Evolutionary conservation across 306 rosid species (phyloP).

Genomic region (Oemleria cerasiformis): DNA sequence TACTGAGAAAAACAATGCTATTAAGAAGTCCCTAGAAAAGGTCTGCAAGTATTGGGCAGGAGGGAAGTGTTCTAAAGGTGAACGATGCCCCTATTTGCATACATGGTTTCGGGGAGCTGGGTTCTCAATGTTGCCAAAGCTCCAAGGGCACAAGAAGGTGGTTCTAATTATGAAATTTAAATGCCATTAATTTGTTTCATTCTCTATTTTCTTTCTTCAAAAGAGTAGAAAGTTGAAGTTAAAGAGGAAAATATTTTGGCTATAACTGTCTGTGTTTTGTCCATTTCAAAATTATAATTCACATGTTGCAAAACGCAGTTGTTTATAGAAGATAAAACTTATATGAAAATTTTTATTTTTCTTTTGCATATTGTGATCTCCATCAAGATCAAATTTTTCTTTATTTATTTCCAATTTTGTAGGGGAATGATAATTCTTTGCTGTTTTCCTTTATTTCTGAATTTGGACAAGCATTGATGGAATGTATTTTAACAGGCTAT

Average conservation of each 20-base stretch:
- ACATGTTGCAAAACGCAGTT: neutral
- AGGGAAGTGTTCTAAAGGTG: slow-evolving; percentile 34
- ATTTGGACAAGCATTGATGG: slow-evolving; percentile 2
- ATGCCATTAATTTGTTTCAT: neutral
- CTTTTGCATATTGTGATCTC: neutral
- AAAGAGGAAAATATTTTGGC: neutral
- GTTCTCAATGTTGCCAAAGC: slow-evolving; percentile 29
- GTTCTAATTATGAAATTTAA: neutral
- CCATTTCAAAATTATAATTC: neutral
- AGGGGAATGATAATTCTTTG: neutral
- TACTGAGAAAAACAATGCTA: too few species aligned
- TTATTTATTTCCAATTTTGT: neutral
- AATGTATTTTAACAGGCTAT: slow-evolving; percentile 25
- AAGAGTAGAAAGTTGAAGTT: neutral
- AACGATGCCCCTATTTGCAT: slow-evolving; percentile 33
- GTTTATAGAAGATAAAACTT: neutral
- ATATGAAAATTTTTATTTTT: neutral
- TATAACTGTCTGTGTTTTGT: neutral
- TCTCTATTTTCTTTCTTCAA: neutral
- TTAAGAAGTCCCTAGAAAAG: neutral
- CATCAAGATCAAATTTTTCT: neutral
- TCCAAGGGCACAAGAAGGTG: slow-evolving; percentile 52
- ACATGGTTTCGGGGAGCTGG: slow-evolving; percentile 39
- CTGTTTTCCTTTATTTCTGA: neutral
- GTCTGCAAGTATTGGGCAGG: slow-evolving; percentile 36